Conservation (phyloP, 2,329 filamentous ascomycete species). For the Plectosphaerella cucumerina region DNA sequence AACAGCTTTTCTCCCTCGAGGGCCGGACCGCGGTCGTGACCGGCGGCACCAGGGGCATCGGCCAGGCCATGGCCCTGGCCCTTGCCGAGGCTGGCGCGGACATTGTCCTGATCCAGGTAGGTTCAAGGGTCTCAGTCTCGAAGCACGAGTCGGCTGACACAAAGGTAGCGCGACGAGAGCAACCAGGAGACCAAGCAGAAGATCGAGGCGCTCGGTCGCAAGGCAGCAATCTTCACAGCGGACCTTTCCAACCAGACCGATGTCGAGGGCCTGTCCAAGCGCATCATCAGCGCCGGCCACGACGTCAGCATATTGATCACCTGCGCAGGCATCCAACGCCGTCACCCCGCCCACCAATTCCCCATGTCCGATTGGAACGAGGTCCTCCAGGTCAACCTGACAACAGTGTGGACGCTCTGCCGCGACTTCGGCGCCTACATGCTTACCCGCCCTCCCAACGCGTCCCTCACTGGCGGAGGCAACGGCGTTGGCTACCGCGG, state of each 20-base stretch:
- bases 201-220: slow-evolving; percentile 15
- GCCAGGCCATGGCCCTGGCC: slow-evolving; percentile 16
- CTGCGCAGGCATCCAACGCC: slow-evolving; percentile 62
- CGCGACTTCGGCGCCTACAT: slow-evolving; percentile 77
- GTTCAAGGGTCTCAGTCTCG: neutral
- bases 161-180: slow-evolving; percentile 12
- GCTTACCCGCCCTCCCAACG: slow-evolving; percentile 49
- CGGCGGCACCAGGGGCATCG: slow-evolving; percentile 16
- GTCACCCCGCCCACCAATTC: slow-evolving; percentile 60
- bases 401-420: slow-evolving; percentile 72
- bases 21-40: slow-evolving; percentile 16
- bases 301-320: slow-evolving; percentile 58
- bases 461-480: slow-evolving; percentile 12
- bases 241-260: slow-evolving; percentile 14
- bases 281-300: slow-evolving; percentile 16
- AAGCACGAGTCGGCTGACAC: neutral
- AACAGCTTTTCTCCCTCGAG: slow-evolving; percentile 14
- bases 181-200: slow-evolving; percentile 14
- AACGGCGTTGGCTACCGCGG: slow-evolving; percentile 50
- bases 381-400: slow-evolving; percentile 78
- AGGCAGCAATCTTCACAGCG: slow-evolving; percentile 16
- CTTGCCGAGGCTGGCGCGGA: slow-evolving; percentile 16
- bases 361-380: slow-evolving; percentile 61
- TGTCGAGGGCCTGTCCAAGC: slow-evolving; percentile 11
- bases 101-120: slow-evolving; percentile 13